Percentiles rank a stretch among this genome's conserved stretches.
These are phyloP conservation scores for Silene noctiflora DNA, from an alignment of 179 eudicot genomes.

Conservation along the genomic window DNA sequence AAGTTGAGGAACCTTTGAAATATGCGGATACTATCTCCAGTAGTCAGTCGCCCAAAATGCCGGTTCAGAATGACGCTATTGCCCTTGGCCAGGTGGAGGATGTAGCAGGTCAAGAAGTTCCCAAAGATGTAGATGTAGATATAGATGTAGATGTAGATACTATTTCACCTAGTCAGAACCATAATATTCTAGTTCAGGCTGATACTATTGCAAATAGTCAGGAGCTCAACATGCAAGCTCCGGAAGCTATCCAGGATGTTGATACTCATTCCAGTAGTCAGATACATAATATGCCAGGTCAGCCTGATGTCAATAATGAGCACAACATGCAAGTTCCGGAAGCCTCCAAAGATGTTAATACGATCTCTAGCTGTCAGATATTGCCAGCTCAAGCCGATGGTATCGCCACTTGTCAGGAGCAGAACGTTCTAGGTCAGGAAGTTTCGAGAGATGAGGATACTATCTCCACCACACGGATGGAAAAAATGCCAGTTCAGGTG, in stretches of 20 bases:
- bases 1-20: conserved; percentile 19
- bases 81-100: conserved; percentile 3
- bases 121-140: conserved; percentile 13
- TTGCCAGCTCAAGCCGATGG: conserved; percentile 4
- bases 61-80: conserved; percentile 22
- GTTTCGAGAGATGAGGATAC: conserved; percentile 15
- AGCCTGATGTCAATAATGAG: conserved; percentile 11
- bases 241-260: conserved; percentile 15
- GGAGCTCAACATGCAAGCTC: conserved; percentile 3
- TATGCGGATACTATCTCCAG: conserved; percentile 9
- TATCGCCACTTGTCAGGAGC: conserved; percentile 17
- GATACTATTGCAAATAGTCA: conserved; percentile 1
- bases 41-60: conserved; percentile 20
- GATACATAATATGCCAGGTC: conserved; percentile 9
- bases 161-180: conserved; percentile 7
- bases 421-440: conserved; percentile 33
- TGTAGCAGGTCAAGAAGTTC: neutral
- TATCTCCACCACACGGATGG: neutral
- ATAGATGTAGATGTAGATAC: neutral
- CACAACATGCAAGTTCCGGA: conserved; percentile 10
- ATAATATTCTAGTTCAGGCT: conserved; percentile 6
- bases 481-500: neutral
- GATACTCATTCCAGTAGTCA: conserved; percentile 14
- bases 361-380: neutral
- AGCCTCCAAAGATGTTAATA: conserved; percentile 9